A percentile compares a stretch with the other conserved stretches of the same genome.
Conservation (phyloP, 768 basidiomycete species). For the Antrodiella citrinella region DNA sequence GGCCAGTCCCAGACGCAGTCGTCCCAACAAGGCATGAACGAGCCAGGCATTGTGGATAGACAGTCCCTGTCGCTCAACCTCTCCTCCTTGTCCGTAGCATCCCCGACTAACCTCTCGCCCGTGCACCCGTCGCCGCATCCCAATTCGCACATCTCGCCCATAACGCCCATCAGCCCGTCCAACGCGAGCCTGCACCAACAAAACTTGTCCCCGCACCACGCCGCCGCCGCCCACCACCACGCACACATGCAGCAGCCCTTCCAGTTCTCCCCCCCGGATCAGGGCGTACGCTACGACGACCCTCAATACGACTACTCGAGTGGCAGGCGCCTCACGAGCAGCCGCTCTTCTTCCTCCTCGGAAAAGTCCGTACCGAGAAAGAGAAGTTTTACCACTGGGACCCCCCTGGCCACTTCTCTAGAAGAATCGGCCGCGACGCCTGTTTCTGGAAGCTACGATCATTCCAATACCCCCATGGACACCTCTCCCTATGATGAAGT, state of each 20-base stretch:
- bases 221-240: slow-evolving; percentile 26
- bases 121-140: slow-evolving; percentile 33
- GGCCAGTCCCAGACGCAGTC: slow-evolving; percentile 6
- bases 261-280: slow-evolving; percentile 39
- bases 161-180: slow-evolving; percentile 56
- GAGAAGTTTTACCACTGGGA: slow-evolving; percentile 48
- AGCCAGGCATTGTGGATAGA: slow-evolving; percentile 16
- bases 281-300: slow-evolving; percentile 26
- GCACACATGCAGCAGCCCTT: slow-evolving; percentile 29
- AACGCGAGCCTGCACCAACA: slow-evolving; percentile 32
- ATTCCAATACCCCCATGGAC: slow-evolving; percentile 26
- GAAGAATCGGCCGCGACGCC: slow-evolving; percentile 21
- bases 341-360: slow-evolving; percentile 37
- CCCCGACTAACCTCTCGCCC: slow-evolving; percentile 59
- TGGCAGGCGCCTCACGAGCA: slow-evolving; percentile 30
- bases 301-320: slow-evolving; percentile 22
- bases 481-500: slow-evolving; percentile 50
- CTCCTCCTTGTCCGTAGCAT: slow-evolving; percentile 55
- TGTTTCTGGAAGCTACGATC: slow-evolving; percentile 18
- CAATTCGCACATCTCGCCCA: slow-evolving; percentile 23
- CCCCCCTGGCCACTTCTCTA: slow-evolving; percentile 27
- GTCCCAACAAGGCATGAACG: slow-evolving; percentile 14
- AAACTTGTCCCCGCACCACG: slow-evolving; percentile 31
- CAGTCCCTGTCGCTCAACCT: slow-evolving; percentile 58
- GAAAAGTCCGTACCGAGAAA: slow-evolving; percentile 59